These are phyloP conservation scores for Ganoderma multipileum DNA, from an alignment of 1,284 basidiomycete species.

Conservation along the genomic window DNA sequence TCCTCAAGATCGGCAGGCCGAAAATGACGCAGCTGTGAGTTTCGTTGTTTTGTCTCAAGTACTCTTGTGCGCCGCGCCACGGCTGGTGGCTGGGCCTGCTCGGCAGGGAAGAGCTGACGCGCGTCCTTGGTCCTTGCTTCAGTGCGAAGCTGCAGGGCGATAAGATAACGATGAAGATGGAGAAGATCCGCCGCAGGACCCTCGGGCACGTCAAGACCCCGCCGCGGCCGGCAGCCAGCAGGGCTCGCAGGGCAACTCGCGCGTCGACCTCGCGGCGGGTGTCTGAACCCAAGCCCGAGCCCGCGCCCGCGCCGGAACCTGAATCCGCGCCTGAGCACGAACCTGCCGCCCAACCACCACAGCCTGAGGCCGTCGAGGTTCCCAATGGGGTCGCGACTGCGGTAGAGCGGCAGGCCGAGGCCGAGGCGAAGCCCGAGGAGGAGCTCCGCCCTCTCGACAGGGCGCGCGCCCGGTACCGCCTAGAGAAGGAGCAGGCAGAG, in stretches of 20 bases:
- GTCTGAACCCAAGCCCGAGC: background rate
- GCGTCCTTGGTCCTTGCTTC: background rate
- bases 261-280: background rate
- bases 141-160: background rate
- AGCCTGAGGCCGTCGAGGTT: background rate
- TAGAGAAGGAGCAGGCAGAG: background rate
- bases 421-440: background rate
- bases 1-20: background rate
- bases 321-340: too few species aligned
- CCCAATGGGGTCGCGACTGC: background rate
- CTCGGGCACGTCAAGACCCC: background rate
- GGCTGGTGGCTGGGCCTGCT: background rate
- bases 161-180: background rate
- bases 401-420: background rate
- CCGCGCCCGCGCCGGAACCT: too few species aligned
- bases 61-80: background rate
- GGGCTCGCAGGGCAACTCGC: background rate
- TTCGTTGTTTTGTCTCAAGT: background rate
- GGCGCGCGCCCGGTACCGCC: background rate
- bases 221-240: background rate
- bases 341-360: background rate
- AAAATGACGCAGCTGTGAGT: slow-evolving; percentile 5
- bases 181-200: slow-evolving; percentile 4
- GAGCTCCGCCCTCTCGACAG: background rate
- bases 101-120: background rate